Conservation (phyloP, 1,284 basidiomycete species). For the Pterulicium gracile region DNA sequence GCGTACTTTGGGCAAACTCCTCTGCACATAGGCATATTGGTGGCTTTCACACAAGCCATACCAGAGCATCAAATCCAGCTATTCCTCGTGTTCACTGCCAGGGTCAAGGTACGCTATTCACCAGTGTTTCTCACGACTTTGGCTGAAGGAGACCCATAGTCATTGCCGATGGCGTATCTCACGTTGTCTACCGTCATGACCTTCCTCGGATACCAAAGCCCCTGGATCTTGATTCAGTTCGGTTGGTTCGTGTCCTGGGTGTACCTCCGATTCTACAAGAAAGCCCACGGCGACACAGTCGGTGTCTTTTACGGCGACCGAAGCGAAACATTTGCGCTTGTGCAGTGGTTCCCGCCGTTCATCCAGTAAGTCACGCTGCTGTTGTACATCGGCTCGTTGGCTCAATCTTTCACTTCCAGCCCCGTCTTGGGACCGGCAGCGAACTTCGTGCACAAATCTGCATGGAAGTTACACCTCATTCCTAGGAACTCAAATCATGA, state of each 20-base stretch:
- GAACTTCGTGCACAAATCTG: conserved; percentile 11
- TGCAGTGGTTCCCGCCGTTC: conserved; percentile 94
- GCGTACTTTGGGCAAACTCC: conserved; percentile 89
- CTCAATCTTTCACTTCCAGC: conserved; percentile 2
- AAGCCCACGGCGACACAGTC: conserved; percentile 49
- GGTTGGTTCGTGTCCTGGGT: conserved; percentile 95
- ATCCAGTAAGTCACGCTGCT: conserved; percentile 69
- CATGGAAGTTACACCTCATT: conserved; percentile 1
- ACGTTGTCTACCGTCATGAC: conserved; percentile 86
- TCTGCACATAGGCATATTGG: conserved; percentile 82
- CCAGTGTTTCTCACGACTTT: conserved; percentile 2
- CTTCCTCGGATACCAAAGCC: conserved; percentile 82
- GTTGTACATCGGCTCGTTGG: too few species aligned
- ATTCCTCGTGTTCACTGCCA: conserved; percentile 74
- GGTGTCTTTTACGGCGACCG: conserved; percentile 76
- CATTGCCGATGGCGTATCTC: conserved; percentile 88
- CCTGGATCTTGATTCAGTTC: conserved; percentile 95
- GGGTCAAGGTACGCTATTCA: conserved; percentile 67
- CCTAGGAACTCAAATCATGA: neutral
- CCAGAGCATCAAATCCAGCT: conserved; percentile 97
- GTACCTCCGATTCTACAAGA: conserved; percentile 95
- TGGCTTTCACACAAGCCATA: conserved; percentile 95
- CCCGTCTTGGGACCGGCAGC: conserved; percentile 20
- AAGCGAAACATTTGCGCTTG: conserved; percentile 93
- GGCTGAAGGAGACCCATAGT: conserved; percentile 32